Conservation (phyloP, 345 rosid species). For the Clarkia xantiana region DNA sequence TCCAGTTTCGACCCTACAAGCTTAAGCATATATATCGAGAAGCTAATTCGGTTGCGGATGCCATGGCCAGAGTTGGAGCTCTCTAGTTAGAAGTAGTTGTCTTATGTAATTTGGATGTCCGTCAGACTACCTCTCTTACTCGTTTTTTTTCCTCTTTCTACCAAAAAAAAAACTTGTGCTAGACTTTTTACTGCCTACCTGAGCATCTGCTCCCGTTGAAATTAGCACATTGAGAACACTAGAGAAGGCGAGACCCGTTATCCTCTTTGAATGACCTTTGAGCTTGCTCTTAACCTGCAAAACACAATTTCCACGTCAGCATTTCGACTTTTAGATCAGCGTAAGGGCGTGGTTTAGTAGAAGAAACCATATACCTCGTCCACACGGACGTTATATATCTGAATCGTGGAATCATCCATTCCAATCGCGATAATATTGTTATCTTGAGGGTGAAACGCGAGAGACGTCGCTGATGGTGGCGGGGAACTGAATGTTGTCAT, state of each 20-base stretch:
- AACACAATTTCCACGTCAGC: no score
- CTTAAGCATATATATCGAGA: no score
- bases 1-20: no score
- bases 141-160: no score
- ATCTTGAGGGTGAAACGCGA: slow-evolving; percentile 82
- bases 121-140: no score
- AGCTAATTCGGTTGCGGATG: no score
- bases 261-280: slow-evolving; percentile 63
- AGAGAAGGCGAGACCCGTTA: slow-evolving; percentile 68
- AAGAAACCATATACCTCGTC: slow-evolving; percentile 41
- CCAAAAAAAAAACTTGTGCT: no score
- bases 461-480: slow-evolving; percentile 77
- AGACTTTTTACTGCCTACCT: not conserved
- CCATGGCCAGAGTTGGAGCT: no score
- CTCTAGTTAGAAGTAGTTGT: no score
- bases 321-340: no score
- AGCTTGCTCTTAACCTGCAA: slow-evolving; percentile 56
- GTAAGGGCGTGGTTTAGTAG: not conserved
- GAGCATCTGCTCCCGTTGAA: no score
- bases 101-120: no score
- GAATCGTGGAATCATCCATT: slow-evolving; percentile 73
- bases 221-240: not conserved
- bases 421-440: slow-evolving; percentile 85
- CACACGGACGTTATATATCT: slow-evolving; percentile 62
- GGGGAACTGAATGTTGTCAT: slow-evolving; percentile 85